Conservation (phyloP, 2,329 filamentous ascomycete genomes). For the Aspergillus ochraceus region DNA sequence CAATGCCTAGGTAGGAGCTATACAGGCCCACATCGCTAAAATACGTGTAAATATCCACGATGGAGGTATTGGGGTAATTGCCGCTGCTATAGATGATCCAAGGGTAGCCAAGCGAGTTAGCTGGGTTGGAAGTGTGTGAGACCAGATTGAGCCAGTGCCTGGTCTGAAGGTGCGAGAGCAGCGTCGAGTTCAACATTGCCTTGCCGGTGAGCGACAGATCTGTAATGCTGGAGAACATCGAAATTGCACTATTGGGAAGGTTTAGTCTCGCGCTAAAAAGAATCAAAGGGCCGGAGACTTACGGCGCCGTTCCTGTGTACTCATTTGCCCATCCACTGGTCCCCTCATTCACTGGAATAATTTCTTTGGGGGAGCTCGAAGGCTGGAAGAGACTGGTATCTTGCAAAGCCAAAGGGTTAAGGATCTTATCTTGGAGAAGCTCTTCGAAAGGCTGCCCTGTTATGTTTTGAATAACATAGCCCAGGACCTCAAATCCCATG, state of each 20-base stretch:
- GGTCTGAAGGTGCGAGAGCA: conserved; percentile 35
- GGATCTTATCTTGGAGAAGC: background rate
- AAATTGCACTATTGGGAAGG: conserved; percentile 25
- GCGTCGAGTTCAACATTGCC: conserved; percentile 39
- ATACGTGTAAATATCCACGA: conserved; percentile 39
- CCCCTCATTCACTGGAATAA: conserved; percentile 1
- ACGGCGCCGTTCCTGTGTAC: background rate
- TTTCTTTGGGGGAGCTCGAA: background rate
- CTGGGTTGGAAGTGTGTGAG: conserved; percentile 35
- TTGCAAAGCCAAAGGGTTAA: background rate
- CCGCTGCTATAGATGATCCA: conserved; percentile 40
- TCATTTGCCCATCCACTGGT: conserved; percentile 1
- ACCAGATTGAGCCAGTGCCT: conserved; percentile 45
- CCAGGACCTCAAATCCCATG: background rate
- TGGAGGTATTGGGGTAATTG: conserved; percentile 20
- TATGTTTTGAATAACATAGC: background rate
- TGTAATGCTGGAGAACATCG: conserved; percentile 34
- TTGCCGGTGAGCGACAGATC: conserved; percentile 41
- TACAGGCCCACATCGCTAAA: conserved; percentile 34
- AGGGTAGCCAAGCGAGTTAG: conserved; percentile 36
- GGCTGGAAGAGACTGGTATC: background rate
- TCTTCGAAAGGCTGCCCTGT: background rate
- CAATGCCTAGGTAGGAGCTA: conserved; percentile 32
- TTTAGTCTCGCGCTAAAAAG: background rate
- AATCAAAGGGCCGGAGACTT: background rate